Conservation (phyloP, 805 yeast species). For the Candida alai region DNA sequence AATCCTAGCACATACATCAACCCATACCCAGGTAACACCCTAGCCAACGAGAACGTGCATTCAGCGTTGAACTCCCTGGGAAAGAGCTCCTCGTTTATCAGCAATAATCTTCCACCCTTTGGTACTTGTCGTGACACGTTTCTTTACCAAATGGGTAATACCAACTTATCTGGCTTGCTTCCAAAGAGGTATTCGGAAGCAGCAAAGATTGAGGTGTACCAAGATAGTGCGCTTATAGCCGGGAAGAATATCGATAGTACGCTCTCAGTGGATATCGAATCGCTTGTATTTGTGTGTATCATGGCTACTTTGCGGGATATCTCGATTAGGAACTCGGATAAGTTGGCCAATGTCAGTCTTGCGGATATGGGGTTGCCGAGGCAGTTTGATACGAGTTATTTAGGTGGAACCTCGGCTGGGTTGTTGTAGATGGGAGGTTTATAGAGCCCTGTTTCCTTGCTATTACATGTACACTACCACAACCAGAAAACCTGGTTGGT, state of each 20-base stretch:
- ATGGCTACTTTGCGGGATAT: slow-evolving; percentile 31
- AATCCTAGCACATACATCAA: slow-evolving; percentile 19
- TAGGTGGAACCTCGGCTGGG: no score
- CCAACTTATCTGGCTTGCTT: slow-evolving; percentile 8
- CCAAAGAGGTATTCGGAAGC: slow-evolving; percentile 37
- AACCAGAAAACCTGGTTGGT: no score
- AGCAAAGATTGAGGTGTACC: slow-evolving; percentile 35
- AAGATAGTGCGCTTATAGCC: slow-evolving; percentile 14
- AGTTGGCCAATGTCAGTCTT: slow-evolving; percentile 8
- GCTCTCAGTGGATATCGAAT: slow-evolving; percentile 29
- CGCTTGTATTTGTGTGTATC: slow-evolving; percentile 28
- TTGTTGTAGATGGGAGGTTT: no score
- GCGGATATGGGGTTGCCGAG: slow-evolving; percentile 1
- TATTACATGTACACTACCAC: no score
- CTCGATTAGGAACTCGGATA: slow-evolving; percentile 22
- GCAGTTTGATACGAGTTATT: no score
- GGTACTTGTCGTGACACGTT: slow-evolving; percentile 30
- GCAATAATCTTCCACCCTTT: slow-evolving; percentile 36
- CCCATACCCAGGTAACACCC: slow-evolving; percentile 26
- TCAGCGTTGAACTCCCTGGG: not conserved
- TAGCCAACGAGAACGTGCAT: slow-evolving; percentile 4
- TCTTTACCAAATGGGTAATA: slow-evolving; percentile 15
- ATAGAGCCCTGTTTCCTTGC: no score
- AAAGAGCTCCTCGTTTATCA: slow-evolving; percentile 15
- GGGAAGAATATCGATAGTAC: slow-evolving; percentile 21